Percentiles rank a stretch among this genome's conserved stretches.
Conservation (phyloP, 495 filamentous ascomycete species). For the Daldinia grandis region DNA sequence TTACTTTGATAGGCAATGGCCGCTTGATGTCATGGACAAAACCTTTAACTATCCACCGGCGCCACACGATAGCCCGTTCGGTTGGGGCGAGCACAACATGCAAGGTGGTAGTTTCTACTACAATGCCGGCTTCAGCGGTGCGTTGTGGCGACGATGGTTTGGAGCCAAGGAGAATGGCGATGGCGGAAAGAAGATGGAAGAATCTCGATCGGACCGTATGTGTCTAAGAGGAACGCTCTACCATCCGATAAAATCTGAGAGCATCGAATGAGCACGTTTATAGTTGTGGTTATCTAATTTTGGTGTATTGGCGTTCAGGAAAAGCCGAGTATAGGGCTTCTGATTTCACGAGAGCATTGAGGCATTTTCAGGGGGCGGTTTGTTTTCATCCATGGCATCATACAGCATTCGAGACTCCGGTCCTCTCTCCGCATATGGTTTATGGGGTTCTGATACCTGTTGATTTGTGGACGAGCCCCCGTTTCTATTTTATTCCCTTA, state of each 20-base stretch:
- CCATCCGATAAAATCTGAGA: constrained; percentile 75
- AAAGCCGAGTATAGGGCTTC: constrained; percentile 12
- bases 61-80: constrained; percentile 62
- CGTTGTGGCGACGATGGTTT: constrained; percentile 59
- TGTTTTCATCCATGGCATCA: constrained; percentile 32
- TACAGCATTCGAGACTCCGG: constrained; percentile 30
- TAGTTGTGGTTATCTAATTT: constrained; percentile 18
- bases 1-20: constrained; percentile 83
- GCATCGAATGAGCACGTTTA: constrained; percentile 22
- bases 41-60: constrained; percentile 70
- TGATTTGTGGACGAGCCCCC: constrained; percentile 27
- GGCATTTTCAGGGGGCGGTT: constrained; percentile 31
- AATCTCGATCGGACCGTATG: constrained; percentile 70
- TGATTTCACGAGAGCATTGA: constrained; percentile 30
- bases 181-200: constrained; percentile 52
- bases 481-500: constrained; percentile 7
- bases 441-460: constrained; percentile 36
- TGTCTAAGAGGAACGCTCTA: constrained; percentile 82
- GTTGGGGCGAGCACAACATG: constrained; percentile 61
- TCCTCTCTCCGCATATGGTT: constrained; percentile 32
- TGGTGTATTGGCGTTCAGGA: constrained; percentile 36
- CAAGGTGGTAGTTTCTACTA: constrained; percentile 60
- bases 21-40: constrained; percentile 69
- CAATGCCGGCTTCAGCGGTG: constrained; percentile 55
- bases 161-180: constrained; percentile 55